Base-by-base conservation (phyloP, 352 stramenopile species). In the Globisporangium canariense region DNA sequence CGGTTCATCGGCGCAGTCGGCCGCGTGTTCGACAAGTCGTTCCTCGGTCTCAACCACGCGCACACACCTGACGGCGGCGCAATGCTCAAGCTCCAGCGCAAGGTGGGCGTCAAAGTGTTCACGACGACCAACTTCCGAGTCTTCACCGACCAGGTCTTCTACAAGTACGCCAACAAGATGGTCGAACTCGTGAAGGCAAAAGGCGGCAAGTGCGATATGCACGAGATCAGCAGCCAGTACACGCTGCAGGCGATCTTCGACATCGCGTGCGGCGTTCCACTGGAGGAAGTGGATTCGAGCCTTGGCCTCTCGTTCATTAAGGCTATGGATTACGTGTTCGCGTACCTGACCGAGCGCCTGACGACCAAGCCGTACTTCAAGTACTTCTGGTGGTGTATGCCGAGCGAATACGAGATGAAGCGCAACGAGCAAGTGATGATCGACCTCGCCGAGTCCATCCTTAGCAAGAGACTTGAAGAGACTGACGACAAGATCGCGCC, bases 91-190 rank as follows among this genome's bases (percentile, higher is more conserved):
- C 58, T 89, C 3, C 86, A 95, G 62, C 79, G 88, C 57, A 96
- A 96, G 58, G 76, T 82, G 22, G 88, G 88, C 20, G 83, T 86
- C 51, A 89, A 92, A 54, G 93, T 98, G 38, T 96, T 97, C 47
- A 94, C 82, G 38, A 86, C 72, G 4, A 66, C 53, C n/a, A 88
- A 87, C 49, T 86, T 90, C 14, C 74, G 74, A 34, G 58, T 68
- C 2, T 83, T 79, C 54, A 70, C 67, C 0, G 74, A 85, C 58
- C 45, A 78, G 62, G 56, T 86, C 1, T 85, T 90, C 56, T 60
- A 64, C n/a, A 75, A 69, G n/a, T 76, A 86, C 61, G 79, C 75
- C 1, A 13, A 9, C 38, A 53, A 53, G 25, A 53, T 53, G 46
- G 8, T 53, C 46, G 46, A 25, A 1, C 20, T 53, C 3, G 46